A percentile compares a stretch with the other conserved stretches of the same genome.
phyloP scores from a whole-genome alignment of 169 alveolate genomes.

The Eimeria necatrix region DNA sequence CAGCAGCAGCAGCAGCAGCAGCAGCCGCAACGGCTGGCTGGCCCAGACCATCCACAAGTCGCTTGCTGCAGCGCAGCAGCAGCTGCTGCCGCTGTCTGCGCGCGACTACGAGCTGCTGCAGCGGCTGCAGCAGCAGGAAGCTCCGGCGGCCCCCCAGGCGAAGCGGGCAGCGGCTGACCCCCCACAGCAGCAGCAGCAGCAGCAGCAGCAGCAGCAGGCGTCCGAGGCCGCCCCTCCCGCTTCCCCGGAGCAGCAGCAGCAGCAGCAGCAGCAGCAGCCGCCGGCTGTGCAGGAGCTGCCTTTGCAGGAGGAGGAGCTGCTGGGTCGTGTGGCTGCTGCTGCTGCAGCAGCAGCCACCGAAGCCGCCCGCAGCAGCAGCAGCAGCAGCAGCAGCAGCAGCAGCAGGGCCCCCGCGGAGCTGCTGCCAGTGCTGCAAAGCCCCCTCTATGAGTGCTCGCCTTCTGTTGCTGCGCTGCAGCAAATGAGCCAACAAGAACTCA shows the following conservation, averaged over 20 bases:
- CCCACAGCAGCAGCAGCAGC: no score
- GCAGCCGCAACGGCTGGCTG: conserved; percentile 67
- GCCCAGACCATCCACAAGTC: conserved; percentile 55
- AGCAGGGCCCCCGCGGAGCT: conserved; percentile 50
- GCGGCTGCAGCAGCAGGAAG: conserved; percentile 4
- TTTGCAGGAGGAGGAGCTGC: conserved; percentile 7
- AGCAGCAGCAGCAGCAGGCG: no score
- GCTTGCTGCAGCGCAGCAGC: conserved; percentile 43
- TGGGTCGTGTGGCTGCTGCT: background rate
- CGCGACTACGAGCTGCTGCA: conserved; percentile 56
- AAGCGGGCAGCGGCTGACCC: no score
- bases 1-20: conserved; percentile 45
- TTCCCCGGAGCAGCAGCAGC: background rate
- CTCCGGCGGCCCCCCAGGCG: background rate
- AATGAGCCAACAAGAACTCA: conserved; percentile 88
- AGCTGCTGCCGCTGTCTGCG: conserved; percentile 27
- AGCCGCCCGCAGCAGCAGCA: conserved; percentile 48
- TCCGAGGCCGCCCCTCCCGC: no score
- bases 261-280: background rate
- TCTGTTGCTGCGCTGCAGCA: conserved; percentile 85
- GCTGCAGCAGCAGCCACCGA: conserved; percentile 39
- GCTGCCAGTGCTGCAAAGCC: conserved; percentile 86
- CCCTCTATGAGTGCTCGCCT: conserved; percentile 86
- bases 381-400: conserved; percentile 59
- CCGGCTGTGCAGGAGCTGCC: background rate